A percentile compares a stretch with the other conserved stretches of the same genome.
phyloP scores from a whole-genome alignment of 345 rosid species.

The Capsella bursapastoris region DNA sequence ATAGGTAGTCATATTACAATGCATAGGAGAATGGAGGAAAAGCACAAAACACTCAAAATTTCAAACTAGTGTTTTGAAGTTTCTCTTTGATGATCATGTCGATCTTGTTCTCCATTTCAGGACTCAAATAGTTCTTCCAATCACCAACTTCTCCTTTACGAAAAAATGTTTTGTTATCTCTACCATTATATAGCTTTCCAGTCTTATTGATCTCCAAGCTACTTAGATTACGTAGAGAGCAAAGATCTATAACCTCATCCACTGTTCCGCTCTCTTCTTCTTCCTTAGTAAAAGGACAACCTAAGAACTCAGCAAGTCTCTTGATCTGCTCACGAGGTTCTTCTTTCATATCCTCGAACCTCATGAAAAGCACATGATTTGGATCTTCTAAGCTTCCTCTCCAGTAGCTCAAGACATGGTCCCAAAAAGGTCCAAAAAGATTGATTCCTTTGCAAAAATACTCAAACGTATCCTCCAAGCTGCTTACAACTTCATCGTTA shows the following conservation, averaged over 20 bases:
- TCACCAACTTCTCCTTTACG: conserved; percentile 2
- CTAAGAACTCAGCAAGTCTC: neutral
- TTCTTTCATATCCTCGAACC: neutral
- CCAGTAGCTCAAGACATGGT: neutral
- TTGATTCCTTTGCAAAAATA: neutral
- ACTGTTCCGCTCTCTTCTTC: neutral
- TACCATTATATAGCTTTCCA: neutral
- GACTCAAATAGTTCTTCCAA: neutral
- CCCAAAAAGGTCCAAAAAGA: neutral
- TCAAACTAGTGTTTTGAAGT: neutral
- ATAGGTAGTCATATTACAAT: neutral
- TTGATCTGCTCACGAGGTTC: neutral
- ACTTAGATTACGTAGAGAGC: conserved; percentile 1
- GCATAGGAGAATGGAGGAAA: neutral
- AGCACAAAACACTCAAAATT: neutral
- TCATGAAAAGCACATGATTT: neutral
- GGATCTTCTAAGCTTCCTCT: conserved; percentile 3
- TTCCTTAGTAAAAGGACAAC: neutral
- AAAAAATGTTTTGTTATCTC: neutral
- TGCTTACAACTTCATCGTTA: neutral
- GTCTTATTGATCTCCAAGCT: neutral
- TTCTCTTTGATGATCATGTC: conserved; percentile 7
- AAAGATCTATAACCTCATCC: neutral
- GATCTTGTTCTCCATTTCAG: neutral
- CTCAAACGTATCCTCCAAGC: neutral